Evolutionary conservation across 768 basidiomycete genomes (phyloP), one percentile per base, ranked within the genome.

Genomic region (Hygrocybe coccinea): DNA sequence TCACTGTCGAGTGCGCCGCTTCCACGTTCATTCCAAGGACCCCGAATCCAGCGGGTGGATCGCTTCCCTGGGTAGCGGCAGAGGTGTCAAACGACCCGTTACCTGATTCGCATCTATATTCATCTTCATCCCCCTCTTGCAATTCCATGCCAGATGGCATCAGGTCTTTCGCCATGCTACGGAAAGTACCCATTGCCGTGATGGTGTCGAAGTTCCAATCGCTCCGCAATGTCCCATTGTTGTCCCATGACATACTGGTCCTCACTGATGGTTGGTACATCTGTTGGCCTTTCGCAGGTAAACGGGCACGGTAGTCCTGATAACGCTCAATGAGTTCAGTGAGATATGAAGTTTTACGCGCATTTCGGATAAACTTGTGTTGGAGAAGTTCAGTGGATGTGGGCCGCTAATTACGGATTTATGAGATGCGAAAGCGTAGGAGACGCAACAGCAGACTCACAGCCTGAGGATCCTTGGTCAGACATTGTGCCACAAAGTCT

Each of bases 171-270:
- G 84, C 78, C 75, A 87, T 85, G 55, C 80, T 85, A 49, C 84
- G 81, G 65, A 86, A 84, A 2, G 89, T 85, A 39, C 88, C 89
- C 83, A 91, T 87, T 3, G 85, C 83, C 25, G 84, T 85, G 62
- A 93, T 75, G 2, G 91, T 95, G 63, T 94, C 94, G 67, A 98
- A 98, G 67, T 89, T 91, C 97, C 95, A 98, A 59, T 93, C 93
- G 65, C 89, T 94, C 65, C 83, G 82, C 71, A 95, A 79, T 1
- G 93, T 91, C 44, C 80, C 83, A 57, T 80, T 83, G 48, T 68
- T 70, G 61, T 90, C 89, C 89, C 88, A 91, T 45, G 79, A 76
- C 46, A 75, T 68, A 50, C 76, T 83, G 58, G 79, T 82, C 57
- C 79, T 76, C 50, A 84, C 68, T 4, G 86, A 79, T 10, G 84